Base-by-base conservation (phyloP, 495 filamentous ascomycete genomes). In the Podospora pseudocomata region DNA sequence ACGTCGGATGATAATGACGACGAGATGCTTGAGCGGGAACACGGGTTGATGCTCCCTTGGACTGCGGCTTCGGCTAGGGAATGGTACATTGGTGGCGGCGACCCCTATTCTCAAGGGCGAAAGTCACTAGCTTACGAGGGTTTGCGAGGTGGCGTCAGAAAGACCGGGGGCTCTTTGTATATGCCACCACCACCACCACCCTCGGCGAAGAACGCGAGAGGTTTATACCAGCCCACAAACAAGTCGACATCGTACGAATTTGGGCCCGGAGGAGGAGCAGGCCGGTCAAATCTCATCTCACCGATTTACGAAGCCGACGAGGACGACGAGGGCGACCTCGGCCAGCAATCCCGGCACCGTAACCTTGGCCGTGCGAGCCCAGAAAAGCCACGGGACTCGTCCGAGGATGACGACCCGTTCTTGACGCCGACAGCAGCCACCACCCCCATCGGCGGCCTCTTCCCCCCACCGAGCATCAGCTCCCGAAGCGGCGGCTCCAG, bases 231-330 rank as follows among this genome's bases (percentile, higher is more conserved):
- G 69, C 77, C 69, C 63, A 77, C 75, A 54, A 76, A 63, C 57
- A 76, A 64, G 23, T 65, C 61, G 23, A 63, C 65, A 26, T 34
- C 53, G 2, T 75, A 72, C 62, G 74, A 75, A n/a, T 75, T 73
- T 27, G 16, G 66, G 15, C 73, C 66, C 15, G 60, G 74, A 15
- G 65, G 62, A 13, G 44, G 59, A 16, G 60, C 49, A 3, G 68
- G 73, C 71, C 5, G 39, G 39, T 49, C 39, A 16, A 49, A 49
- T 49, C 34, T 74, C 9, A 87, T 88, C 68, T 83, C 86, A 67
- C 86, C 86, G 0, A 88, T 88, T 61, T 82, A 84, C 65, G 86
- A 88, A 68, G 83, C 84, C 0, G 88, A 91, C 63, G 93, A 96
- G 55, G 91, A 93, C 63, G 87, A 82, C 11, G 73, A 68, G 2